Conservation (phyloP, 2,329 filamentous ascomycete genomes). For the Claviceps africana region DNA sequence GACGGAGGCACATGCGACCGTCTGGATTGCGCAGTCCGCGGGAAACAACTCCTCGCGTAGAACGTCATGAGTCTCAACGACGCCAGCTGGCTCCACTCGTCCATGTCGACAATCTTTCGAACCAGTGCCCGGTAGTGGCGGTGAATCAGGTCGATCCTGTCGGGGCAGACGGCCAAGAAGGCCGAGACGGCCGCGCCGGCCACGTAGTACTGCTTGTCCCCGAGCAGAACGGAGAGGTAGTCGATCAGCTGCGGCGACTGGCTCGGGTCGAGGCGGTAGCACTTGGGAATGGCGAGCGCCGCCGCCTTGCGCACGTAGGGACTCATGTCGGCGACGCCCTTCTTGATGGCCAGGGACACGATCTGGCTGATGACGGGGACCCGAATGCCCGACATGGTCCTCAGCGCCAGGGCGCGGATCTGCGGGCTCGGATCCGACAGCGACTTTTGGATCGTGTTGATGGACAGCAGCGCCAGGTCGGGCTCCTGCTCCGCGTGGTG, state of each 20-base stretch:
- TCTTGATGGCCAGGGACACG: slow-evolving; percentile 88
- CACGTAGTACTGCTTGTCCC: slow-evolving; percentile 93
- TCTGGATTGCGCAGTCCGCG: slow-evolving; percentile 47
- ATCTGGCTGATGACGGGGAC: slow-evolving; percentile 97
- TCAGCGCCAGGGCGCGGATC: slow-evolving; percentile 78
- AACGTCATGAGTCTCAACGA: slow-evolving; percentile 67
- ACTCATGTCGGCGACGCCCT: slow-evolving; percentile 86
- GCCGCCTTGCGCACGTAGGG: slow-evolving; percentile 86
- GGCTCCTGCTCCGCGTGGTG: slow-evolving; percentile 94
- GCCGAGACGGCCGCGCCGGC: slow-evolving; percentile 82
- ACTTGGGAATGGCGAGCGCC: slow-evolving; percentile 88
- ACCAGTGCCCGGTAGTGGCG: slow-evolving; percentile 75
- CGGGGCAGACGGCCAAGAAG: slow-evolving; percentile 79
- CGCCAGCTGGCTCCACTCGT: slow-evolving; percentile 91
- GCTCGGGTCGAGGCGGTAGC: slow-evolving; percentile 76
- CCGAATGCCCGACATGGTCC: slow-evolving; percentile 94
- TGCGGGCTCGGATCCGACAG: slow-evolving; percentile 85
- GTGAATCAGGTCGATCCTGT: slow-evolving; percentile 78
- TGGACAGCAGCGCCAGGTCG: slow-evolving; percentile 85
- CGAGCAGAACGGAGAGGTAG: slow-evolving; percentile 62
- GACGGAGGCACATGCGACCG: slow-evolving; percentile 20
- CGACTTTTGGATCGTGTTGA: slow-evolving; percentile 98
- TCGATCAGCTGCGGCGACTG: slow-evolving; percentile 77
- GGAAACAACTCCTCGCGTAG: slow-evolving; percentile 82
- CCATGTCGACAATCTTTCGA: slow-evolving; percentile 93